Percentiles rank a stretch among this genome's conserved stretches.
phyloP scores from a whole-genome alignment of 1,284 basidiomycete genomes.

The Ceratobasidium sp. region DNA sequence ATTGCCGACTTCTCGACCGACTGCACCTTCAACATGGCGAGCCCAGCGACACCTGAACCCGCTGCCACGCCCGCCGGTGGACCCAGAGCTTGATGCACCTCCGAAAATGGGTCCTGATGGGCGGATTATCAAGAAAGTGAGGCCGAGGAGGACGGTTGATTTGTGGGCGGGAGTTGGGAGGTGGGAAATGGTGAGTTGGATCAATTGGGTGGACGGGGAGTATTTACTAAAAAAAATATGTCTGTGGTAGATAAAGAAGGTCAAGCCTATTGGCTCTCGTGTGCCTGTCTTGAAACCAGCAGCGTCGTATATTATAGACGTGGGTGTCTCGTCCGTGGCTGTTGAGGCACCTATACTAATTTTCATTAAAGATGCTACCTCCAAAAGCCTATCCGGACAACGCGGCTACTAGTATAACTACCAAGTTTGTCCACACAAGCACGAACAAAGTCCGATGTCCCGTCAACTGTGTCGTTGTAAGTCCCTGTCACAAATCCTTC shows the following conservation, averaged over 20 bases:
- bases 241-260: constrained; percentile 72
- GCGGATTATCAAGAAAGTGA: constrained; percentile 88
- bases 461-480: constrained; percentile 92
- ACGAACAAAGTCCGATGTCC: constrained; percentile 99
- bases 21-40: constrained; percentile 58
- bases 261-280: constrained; percentile 79
- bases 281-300: constrained; percentile 83
- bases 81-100: constrained; percentile 81
- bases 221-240: not conserved
- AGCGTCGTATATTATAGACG: constrained; percentile 87
- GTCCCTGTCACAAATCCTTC: constrained; percentile 55
- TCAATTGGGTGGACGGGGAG: constrained; percentile 10
- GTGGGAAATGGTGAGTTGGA: constrained; percentile 80
- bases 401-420: constrained; percentile 91
- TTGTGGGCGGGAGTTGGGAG: constrained; percentile 90
- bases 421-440: constrained; percentile 97
- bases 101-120: constrained; percentile 69
- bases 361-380: constrained; percentile 80
- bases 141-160: constrained; percentile 94
- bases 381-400: constrained; percentile 92
- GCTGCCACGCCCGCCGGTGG: constrained; percentile 79
- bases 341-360: constrained; percentile 43
- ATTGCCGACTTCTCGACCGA: constrained; percentile 39
- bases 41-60: constrained; percentile 64
- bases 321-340: constrained; percentile 60